phyloP scores from a whole-genome alignment of 164 flowering plant genomes.

The Vitis labrusca region DNA sequence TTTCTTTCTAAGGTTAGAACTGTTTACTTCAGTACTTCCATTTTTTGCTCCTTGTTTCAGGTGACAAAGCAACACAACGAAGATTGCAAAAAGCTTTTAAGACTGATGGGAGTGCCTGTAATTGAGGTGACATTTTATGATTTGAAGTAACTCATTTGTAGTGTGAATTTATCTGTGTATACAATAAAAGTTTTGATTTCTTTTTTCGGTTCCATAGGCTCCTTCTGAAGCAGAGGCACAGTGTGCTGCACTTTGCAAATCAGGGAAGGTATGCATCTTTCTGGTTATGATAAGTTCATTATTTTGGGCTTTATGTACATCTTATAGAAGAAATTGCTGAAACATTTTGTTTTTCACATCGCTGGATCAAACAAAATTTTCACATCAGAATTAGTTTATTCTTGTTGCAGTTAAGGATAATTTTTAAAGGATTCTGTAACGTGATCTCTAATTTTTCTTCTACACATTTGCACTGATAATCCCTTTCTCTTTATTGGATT shows the following conservation, averaged over 20 bases:
- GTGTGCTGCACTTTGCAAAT: conserved; percentile 94
- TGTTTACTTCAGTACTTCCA: too few relatives aligned
- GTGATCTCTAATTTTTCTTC: too few relatives aligned
- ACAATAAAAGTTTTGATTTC: not conserved
- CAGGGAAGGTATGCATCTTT: conserved; percentile 61
- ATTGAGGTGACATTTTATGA: conserved; percentile 64
- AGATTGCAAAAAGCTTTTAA: conserved; percentile 85
- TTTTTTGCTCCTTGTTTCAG: conserved; percentile 25
- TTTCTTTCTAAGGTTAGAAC: too few relatives aligned
- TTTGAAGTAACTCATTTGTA: conserved; percentile 4
- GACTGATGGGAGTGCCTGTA: conserved; percentile 97
- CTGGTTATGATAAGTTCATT: conserved; percentile 1
- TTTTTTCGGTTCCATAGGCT: conserved; percentile 51
- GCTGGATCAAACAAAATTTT: too few relatives aligned
- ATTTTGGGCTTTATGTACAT: not conserved
- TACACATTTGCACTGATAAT: too few relatives aligned
- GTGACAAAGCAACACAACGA: conserved; percentile 97
- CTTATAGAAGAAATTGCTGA: too few relatives aligned
- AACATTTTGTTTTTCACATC: too few relatives aligned
- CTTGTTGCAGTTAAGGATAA: too few relatives aligned
- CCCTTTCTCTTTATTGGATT: too few relatives aligned
- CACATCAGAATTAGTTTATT: too few relatives aligned
- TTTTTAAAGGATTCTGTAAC: too few relatives aligned
- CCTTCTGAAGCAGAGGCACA: conserved; percentile 99
- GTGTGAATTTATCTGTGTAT: not conserved